phyloP scores from a whole-genome alignment of 805 yeast species.

The Naumovozyma castellii region DNA sequence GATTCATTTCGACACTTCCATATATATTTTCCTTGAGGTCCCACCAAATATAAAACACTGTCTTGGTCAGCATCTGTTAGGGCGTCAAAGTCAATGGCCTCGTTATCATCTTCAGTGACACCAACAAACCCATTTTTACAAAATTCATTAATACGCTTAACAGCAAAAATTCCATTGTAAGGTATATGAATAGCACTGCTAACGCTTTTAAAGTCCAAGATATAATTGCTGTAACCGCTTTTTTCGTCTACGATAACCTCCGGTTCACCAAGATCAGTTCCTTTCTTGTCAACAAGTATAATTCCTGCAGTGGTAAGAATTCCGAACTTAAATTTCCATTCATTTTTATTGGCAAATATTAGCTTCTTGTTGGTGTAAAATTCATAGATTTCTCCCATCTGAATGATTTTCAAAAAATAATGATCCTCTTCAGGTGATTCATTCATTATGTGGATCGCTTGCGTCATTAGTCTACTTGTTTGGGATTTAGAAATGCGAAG shows the following conservation, averaged over 20 bases:
- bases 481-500: slow-evolving; percentile 23
- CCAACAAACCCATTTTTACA: slow-evolving; percentile 3
- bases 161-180: slow-evolving; percentile 16
- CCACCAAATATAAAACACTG: neutral
- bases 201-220: slow-evolving; percentile 24
- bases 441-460: slow-evolving; percentile 20
- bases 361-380: slow-evolving; percentile 21
- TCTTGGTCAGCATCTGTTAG: neutral
- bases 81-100: neutral
- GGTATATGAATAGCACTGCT: neutral
- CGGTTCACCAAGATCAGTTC: slow-evolving; percentile 27
- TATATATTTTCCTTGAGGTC: slow-evolving; percentile 20
- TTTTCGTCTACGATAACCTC: slow-evolving; percentile 15
- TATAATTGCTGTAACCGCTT: slow-evolving; percentile 20
- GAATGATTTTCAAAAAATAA: slow-evolving; percentile 23
- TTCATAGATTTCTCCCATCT: slow-evolving; percentile 33
- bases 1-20: slow-evolving; percentile 36
- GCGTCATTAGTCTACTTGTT: slow-evolving; percentile 17
- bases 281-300: slow-evolving; percentile 34
- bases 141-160: slow-evolving; percentile 3
- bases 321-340: slow-evolving; percentile 39
- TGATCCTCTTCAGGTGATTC: slow-evolving; percentile 7
- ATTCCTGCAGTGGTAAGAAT: slow-evolving; percentile 44
- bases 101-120: neutral
- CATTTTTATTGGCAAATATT: slow-evolving; percentile 10